phyloP scores from a whole-genome alignment of 768 basidiomycete genomes.

The Lactifluus echinatus region DNA sequence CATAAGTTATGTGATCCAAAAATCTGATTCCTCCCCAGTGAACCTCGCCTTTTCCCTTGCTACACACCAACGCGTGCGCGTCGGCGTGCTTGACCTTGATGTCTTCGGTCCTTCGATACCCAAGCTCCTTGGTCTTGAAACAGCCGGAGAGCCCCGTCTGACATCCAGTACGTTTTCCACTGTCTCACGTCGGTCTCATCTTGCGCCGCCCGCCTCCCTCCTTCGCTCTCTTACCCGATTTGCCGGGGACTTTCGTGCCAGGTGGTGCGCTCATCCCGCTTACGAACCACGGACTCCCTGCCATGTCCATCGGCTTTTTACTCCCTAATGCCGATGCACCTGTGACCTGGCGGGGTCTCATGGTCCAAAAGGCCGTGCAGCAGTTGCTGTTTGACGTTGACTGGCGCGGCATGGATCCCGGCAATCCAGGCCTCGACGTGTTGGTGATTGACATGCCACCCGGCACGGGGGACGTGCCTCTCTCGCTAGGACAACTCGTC shows the following conservation, averaged over 20 bases:
- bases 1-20: not conserved
- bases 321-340: slow-evolving; percentile 70
- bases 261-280: slow-evolving; percentile 77
- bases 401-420: slow-evolving; percentile 45
- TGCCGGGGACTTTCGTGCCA: slow-evolving; percentile 3
- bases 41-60: slow-evolving; percentile 77
- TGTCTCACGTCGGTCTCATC: not conserved
- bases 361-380: slow-evolving; percentile 98
- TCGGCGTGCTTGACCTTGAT: slow-evolving; percentile 90
- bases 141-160: slow-evolving; percentile 66
- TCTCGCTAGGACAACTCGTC: slow-evolving; percentile 85
- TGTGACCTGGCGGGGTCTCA: slow-evolving; percentile 91
- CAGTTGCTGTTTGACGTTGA: slow-evolving; percentile 95
- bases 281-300: slow-evolving; percentile 79
- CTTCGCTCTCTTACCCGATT: not conserved
- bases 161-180: slow-evolving; percentile 45
- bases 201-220: not conserved
- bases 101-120: slow-evolving; percentile 94
- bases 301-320: slow-evolving; percentile 98
- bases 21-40: slow-evolving; percentile 37
- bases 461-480: slow-evolving; percentile 91
- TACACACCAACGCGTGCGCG: slow-evolving; percentile 35
- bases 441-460: slow-evolving; percentile 95
- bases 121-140: slow-evolving; percentile 83
- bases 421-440: slow-evolving; percentile 57